Conservation (phyloP, 257 asterid species). For the Euphrasia confusa region DNA sequence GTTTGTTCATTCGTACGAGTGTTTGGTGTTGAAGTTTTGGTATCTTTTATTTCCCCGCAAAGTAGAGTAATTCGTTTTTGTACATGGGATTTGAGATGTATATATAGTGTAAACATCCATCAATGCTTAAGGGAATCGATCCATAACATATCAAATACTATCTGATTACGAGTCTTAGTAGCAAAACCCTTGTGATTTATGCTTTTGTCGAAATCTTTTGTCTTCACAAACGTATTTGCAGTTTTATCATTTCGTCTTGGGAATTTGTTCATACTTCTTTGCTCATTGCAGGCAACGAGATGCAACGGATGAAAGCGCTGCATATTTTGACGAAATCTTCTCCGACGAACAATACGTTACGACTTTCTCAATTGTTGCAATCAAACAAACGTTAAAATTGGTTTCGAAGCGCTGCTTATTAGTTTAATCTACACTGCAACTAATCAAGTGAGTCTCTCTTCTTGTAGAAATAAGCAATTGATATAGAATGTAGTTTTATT, state of each 20-base stretch:
- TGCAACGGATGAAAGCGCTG: constrained; percentile 57
- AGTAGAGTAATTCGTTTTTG: constrained; percentile 16
- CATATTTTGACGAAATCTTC: constrained; percentile 55
- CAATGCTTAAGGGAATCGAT: neutral
- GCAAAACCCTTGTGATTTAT: too few relatives aligned
- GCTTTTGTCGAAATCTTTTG: neutral
- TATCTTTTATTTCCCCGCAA: constrained; percentile 2
- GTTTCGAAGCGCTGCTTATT: neutral
- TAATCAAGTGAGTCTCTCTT: constrained; percentile 17
- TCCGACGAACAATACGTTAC: constrained; percentile 26
- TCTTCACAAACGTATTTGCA: neutral
- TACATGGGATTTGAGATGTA: constrained; percentile 23
- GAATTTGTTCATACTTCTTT: neutral
- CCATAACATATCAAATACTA: neutral
- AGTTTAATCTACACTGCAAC: constrained; percentile 16
- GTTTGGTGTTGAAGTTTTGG: constrained; percentile 11
- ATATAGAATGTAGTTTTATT: constrained; percentile 23
- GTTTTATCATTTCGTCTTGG: neutral
- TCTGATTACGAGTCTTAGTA: too few relatives aligned
- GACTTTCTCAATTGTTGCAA: constrained; percentile 31
- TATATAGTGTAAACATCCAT: neutral
- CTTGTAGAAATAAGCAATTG: constrained; percentile 31
- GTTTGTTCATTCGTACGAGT: constrained; percentile 2
- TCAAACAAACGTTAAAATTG: constrained; percentile 36
- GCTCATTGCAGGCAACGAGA: constrained; percentile 62